Base-by-base conservation (phyloP, 192 early-diverging fungal genomes). In the Coemansia sp. region DNA sequence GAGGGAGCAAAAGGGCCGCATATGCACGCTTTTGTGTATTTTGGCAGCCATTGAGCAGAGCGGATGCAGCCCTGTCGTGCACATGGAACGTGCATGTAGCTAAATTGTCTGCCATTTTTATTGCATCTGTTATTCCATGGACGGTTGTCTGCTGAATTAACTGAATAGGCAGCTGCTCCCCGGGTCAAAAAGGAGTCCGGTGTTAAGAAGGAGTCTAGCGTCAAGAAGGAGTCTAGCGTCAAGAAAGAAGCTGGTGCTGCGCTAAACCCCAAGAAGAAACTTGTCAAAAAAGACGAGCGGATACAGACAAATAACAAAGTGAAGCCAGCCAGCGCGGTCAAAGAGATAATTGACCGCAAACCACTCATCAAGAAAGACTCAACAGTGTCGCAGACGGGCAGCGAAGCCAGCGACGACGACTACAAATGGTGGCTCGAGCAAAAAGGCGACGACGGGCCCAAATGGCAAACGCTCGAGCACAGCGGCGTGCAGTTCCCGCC, bases 401-500 rank as follows among this genome's bases (percentile, higher is more conserved):
- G 71, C 68, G 77, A 69, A 36, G 64, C 28, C 10, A 70, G 64
- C 63, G 88, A 87, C n/a, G 85, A 86, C 2, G 77, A 85, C 23
- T 84, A 83, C 65, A 87, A 87, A 28, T 91, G 90, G 90, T 90
- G 89, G 89, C 74, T 87, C 50, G 74, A 82, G 10, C 69, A 85
- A 47, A 87, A 85, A 38, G 77, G 83, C 17, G 88, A 93, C 61
- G 83, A 71, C 14, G 63, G 78, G 1, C 83, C 85, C 46, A 95
- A 95, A 72, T 98, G 97, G 97, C 85, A 73, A 15, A 89, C 92
- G 3, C 80, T 98, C 21, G 81, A 86, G 59, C 97, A 98, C 69
- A 85, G 84, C 40, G 97, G 97, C 20, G 92, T 94, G 1, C 68
- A 87, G 21, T 98, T 98, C 52, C 93, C 97, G 46, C 95, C 95